A percentile compares a stretch with the other conserved stretches of the same genome.
Conservation (phyloP, 306 rosid species). For the Dryas octopetala region DNA sequence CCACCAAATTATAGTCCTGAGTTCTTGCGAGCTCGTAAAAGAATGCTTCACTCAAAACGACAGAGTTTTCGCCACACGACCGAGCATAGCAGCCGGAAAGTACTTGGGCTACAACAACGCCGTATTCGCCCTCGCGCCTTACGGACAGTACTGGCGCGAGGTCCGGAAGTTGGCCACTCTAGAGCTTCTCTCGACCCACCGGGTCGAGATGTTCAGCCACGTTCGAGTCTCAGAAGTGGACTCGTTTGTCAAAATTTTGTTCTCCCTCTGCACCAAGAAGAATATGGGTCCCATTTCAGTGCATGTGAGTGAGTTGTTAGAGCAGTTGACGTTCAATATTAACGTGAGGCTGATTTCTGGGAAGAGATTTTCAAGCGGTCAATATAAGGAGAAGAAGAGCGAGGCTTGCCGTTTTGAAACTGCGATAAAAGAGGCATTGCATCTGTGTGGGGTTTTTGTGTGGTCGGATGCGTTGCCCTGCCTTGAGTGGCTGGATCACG, state of each 20-base stretch:
- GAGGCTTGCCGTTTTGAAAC: slow-evolving; percentile 40
- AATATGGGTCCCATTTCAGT: background rate
- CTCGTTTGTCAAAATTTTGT: slow-evolving; percentile 39
- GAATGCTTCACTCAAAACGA: slow-evolving; percentile 35
- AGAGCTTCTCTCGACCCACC: slow-evolving; percentile 29
- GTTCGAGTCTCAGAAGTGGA: slow-evolving; percentile 34
- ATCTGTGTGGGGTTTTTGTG: slow-evolving; percentile 52
- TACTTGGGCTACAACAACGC: slow-evolving; percentile 31
- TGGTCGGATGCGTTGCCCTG: slow-evolving; percentile 42
- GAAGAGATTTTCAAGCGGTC: slow-evolving; percentile 37
- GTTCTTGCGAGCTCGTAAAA: slow-evolving; percentile 22
- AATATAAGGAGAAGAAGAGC: slow-evolving; percentile 5
- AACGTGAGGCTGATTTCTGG: slow-evolving; percentile 46
- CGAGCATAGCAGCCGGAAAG: slow-evolving; percentile 21
- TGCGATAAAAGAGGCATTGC: slow-evolving; percentile 37
- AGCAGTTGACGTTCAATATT: slow-evolving; percentile 51
- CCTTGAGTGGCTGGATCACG: slow-evolving; percentile 40
- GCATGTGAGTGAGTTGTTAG: slow-evolving; percentile 37
- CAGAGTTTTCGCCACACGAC: slow-evolving; percentile 28
- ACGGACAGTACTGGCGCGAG: slow-evolving; percentile 64
- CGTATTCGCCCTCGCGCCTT: slow-evolving; percentile 45
- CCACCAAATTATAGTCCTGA: slow-evolving; percentile 16
- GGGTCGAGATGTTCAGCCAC: slow-evolving; percentile 40
- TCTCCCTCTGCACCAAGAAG: background rate
- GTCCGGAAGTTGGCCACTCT: slow-evolving; percentile 45